phyloP scores from a whole-genome alignment of 805 yeast genomes.

The Hanseniaspora valbyensis region DNA sequence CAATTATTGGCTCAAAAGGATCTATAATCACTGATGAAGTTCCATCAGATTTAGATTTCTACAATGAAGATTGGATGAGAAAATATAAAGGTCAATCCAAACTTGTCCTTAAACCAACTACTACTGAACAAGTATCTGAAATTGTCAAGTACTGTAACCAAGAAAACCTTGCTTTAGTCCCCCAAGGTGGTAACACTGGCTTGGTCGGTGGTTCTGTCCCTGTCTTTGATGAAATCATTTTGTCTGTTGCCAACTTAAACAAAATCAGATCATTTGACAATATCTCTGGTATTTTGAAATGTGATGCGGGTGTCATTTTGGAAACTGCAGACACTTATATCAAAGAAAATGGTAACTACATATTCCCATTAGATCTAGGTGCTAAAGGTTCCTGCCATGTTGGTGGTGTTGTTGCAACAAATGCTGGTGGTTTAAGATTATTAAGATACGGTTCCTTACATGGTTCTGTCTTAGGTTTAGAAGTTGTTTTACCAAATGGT shows the following conservation, averaged over 20 bases:
- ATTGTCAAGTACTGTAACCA: slow-evolving; percentile 75
- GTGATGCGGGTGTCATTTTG: slow-evolving; percentile 82
- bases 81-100: slow-evolving; percentile 82
- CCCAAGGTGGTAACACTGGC: slow-evolving; percentile 97
- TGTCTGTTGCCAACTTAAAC: slow-evolving; percentile 61
- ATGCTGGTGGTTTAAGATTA: slow-evolving; percentile 89
- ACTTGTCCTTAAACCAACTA: slow-evolving; percentile 70
- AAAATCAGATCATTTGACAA: slow-evolving; percentile 70
- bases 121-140: slow-evolving; percentile 62
- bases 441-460: slow-evolving; percentile 85
- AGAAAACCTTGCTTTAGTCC: slow-evolving; percentile 69
- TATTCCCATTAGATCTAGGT: slow-evolving; percentile 88
- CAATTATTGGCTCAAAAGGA: slow-evolving; percentile 43
- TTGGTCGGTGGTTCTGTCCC: slow-evolving; percentile 92
- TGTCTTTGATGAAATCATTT: slow-evolving; percentile 76
- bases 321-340: slow-evolving; percentile 73
- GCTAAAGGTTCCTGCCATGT: slow-evolving; percentile 95
- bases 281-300: slow-evolving; percentile 73
- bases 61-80: slow-evolving; percentile 89
- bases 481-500: slow-evolving; percentile 88
- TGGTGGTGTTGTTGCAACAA: slow-evolving; percentile 91
- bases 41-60: slow-evolving; percentile 51
- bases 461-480: slow-evolving; percentile 82
- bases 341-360: slow-evolving; percentile 63
- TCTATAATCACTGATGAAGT: slow-evolving; percentile 26